phyloP scores from a whole-genome alignment of 345 rosid genomes.

The Cardamine occulta region DNA sequence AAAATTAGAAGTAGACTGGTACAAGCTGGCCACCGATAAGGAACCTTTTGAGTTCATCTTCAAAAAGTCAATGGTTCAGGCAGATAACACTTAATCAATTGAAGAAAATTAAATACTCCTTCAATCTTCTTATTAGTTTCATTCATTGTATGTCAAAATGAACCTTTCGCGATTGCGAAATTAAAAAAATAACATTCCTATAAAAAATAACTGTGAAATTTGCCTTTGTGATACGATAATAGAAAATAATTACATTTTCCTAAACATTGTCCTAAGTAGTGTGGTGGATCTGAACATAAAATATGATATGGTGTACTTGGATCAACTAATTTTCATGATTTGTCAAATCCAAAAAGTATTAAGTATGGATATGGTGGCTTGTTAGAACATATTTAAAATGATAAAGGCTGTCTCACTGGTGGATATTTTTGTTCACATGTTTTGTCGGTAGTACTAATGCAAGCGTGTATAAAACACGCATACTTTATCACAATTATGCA shows the following conservation, averaged over 20 bases:
- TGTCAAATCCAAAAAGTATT: slow-evolving; percentile 16
- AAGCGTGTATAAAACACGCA: slow-evolving; percentile 32
- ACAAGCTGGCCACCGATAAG: slow-evolving; percentile 44
- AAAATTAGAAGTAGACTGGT: slow-evolving; percentile 18
- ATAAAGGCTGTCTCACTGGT: slow-evolving; percentile 38
- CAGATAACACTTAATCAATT: slow-evolving; percentile 10
- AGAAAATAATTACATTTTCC: background rate
- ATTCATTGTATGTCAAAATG: slow-evolving; percentile 24
- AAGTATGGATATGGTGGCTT: slow-evolving; percentile 21
- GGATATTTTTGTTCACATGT: slow-evolving; percentile 34
- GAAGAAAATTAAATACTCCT: background rate
- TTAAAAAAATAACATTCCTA: background rate
- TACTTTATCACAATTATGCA: slow-evolving; percentile 7
- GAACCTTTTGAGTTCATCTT: slow-evolving; percentile 32
- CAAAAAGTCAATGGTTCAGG: slow-evolving; percentile 41
- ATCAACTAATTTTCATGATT: background rate
- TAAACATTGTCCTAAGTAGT: background rate
- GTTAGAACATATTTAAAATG: slow-evolving; percentile 27
- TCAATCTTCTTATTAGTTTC: background rate
- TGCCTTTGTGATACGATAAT: background rate
- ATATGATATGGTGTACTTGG: slow-evolving; percentile 12
- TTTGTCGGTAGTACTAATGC: slow-evolving; percentile 38
- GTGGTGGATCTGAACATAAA: slow-evolving; percentile 18
- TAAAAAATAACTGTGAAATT: background rate
- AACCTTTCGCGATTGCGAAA: background rate